phyloP scores from a whole-genome alignment of 2,329 filamentous ascomycete genomes.

The Penicillium sp. region DNA sequence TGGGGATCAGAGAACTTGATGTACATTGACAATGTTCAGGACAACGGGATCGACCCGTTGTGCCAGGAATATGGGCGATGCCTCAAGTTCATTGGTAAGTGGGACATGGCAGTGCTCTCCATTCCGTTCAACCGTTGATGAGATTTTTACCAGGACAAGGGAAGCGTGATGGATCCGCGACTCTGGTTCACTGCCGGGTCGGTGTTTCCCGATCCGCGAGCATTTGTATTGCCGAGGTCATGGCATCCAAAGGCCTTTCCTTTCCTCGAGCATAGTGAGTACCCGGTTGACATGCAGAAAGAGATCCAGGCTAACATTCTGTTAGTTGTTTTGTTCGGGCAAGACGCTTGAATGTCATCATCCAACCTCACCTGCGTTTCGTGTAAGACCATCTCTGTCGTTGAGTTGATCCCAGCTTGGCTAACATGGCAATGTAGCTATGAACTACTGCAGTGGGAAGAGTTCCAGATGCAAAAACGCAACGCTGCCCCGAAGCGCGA shows the following conservation, averaged over 20 bases:
- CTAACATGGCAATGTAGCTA: slow-evolving; percentile 44
- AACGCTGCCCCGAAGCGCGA: slow-evolving; percentile 56
- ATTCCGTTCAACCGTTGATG: slow-evolving; percentile 1
- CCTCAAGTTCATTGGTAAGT: slow-evolving; percentile 84
- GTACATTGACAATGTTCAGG: slow-evolving; percentile 78
- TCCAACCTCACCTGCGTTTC: slow-evolving; percentile 92
- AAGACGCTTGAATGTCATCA: slow-evolving; percentile 89
- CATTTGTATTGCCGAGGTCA: slow-evolving; percentile 98
- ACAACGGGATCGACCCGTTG: slow-evolving; percentile 92
- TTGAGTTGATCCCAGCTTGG: neutral
- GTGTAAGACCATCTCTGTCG: slow-evolving; percentile 47
- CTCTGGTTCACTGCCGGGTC: slow-evolving; percentile 91
- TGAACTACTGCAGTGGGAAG: slow-evolving; percentile 94
- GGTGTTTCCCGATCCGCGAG: slow-evolving; percentile 93
- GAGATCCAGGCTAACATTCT: slow-evolving; percentile 3
- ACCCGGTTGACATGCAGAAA: neutral
- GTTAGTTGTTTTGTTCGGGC: slow-evolving; percentile 81
- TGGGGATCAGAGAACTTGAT: slow-evolving; percentile 78
- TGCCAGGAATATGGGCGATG: slow-evolving; percentile 80
- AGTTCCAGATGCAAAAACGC: slow-evolving; percentile 57
- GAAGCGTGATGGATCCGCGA: slow-evolving; percentile 69
- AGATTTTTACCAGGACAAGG: slow-evolving; percentile 60
- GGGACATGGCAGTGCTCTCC: neutral
- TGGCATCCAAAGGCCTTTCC: slow-evolving; percentile 71
- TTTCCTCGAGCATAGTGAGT: slow-evolving; percentile 81